Percentiles rank a stretch among this genome's conserved stretches.
Conservation (phyloP, 2,329 filamentous ascomycete genomes). For the Ophiostoma ulmi region DNA sequence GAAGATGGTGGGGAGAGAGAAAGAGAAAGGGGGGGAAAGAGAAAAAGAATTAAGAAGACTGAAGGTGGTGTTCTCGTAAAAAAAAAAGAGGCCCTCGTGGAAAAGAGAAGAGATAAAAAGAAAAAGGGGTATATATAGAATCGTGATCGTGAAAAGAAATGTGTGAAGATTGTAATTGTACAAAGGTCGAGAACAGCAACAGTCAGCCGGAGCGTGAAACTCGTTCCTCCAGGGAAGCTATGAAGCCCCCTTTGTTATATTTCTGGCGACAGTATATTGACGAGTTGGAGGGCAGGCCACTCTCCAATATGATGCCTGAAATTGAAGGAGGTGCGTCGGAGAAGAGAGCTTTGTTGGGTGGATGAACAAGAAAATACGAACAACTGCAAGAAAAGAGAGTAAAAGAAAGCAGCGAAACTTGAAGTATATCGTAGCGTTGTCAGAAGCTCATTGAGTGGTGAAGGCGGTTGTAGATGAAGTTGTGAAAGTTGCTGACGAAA, state of each 20-base stretch:
- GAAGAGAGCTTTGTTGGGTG: neutral
- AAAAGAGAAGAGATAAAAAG: conserved; percentile 19
- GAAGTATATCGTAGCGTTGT: conserved; percentile 7
- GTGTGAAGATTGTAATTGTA: conserved; percentile 20
- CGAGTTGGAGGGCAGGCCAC: conserved; percentile 17
- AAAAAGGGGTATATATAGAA: conserved; percentile 32
- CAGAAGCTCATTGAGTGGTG: neutral
- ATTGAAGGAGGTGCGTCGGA: neutral
- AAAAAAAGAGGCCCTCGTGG: neutral
- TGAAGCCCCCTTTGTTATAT: conserved; percentile 16
- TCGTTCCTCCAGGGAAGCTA: conserved; percentile 25
- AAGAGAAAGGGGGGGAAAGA: conserved; percentile 6
- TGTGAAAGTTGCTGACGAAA: conserved; percentile 23
- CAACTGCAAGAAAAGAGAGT: neutral
- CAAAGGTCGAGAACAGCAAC: conserved; percentile 22
- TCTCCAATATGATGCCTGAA: conserved; percentile 10
- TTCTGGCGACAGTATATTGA: conserved; percentile 18
- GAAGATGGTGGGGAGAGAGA: neutral
- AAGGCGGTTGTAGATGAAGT: conserved; percentile 30
- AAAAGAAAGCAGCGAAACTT: neutral
- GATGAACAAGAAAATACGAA: neutral
- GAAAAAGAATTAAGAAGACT: conserved; percentile 19
- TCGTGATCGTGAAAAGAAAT: conserved; percentile 27
- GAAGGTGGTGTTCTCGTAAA: conserved; percentile 18
- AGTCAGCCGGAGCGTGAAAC: conserved; percentile 20